Conservation (phyloP, 1,284 basidiomycete species). For the Sporisorium exsertum region DNA sequence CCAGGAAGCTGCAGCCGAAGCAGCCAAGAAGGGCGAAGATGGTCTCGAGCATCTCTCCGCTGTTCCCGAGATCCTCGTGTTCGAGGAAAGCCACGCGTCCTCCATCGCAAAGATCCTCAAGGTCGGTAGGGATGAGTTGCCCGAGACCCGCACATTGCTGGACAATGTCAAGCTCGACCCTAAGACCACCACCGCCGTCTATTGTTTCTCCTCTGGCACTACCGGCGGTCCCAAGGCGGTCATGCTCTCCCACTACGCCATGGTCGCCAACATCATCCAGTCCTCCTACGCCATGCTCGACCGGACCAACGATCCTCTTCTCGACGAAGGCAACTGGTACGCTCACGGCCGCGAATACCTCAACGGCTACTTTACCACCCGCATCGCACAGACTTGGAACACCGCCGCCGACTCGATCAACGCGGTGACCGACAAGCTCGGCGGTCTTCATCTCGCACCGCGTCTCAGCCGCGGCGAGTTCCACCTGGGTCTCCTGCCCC, state of each 20-base stretch:
- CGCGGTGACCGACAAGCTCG: conserved; percentile 34
- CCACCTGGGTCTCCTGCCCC: conserved; percentile 63
- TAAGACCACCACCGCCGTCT: conserved; percentile 52
- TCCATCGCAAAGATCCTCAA: conserved; percentile 50
- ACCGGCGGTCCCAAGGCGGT: conserved; percentile 67
- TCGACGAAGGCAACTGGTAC: conserved; percentile 58
- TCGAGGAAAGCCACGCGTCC: conserved; percentile 56
- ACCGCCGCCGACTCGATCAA: conserved; percentile 37
- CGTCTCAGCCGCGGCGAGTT: conserved; percentile 54
- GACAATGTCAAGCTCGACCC: conserved; percentile 49
- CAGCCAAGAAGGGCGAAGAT: conserved; percentile 37
- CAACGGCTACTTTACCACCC: conserved; percentile 52
- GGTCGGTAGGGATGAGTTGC: conserved; percentile 40
- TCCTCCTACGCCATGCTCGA: conserved; percentile 60
- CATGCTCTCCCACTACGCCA: conserved; percentile 60
- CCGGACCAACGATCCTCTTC: conserved; percentile 59
- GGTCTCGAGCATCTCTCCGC: conserved; percentile 29
- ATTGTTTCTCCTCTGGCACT: conserved; percentile 66
- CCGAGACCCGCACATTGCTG: conserved; percentile 30
- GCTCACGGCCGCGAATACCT: conserved; percentile 31
- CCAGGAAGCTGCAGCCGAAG: conserved; percentile 41
- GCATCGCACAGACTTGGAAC: conserved; percentile 52
- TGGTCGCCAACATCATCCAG: conserved; percentile 66
- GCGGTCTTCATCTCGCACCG: conserved; percentile 32
- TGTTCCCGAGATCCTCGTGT: conserved; percentile 50